A percentile compares a stretch with the other conserved stretches of the same genome.
Evolutionary conservation across 2,329 filamentous ascomycete genomes (phyloP).

Genomic region (Penicillium hesseltinei): DNA sequence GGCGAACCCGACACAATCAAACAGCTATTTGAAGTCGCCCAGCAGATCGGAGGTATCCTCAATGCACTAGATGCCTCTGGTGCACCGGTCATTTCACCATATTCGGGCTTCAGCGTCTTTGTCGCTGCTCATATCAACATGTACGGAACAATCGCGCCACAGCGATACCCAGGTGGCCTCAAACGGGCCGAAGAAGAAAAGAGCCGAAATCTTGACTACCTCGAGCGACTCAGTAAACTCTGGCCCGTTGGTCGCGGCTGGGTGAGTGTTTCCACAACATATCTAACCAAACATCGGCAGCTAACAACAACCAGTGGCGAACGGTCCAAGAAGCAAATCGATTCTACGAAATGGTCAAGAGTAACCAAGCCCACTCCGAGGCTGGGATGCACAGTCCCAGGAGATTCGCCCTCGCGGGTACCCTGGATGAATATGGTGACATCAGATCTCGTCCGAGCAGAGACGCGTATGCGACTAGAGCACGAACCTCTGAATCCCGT

Average conservation of each 20-base stretch:
- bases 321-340: slow-evolving; percentile 37
- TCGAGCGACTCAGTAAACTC: slow-evolving; percentile 32
- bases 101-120: slow-evolving; percentile 40
- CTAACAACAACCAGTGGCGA: slow-evolving; percentile 30
- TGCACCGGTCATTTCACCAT: slow-evolving; percentile 37
- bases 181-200: slow-evolving; percentile 35
- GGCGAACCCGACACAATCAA: slow-evolving; percentile 27
- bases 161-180: slow-evolving; percentile 34
- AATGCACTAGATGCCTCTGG: slow-evolving; percentile 32
- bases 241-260: slow-evolving; percentile 39
- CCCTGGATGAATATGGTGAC: slow-evolving; percentile 39
- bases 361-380: slow-evolving; percentile 22
- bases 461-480: slow-evolving; percentile 15
- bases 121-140: slow-evolving; percentile 41
- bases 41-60: slow-evolving; percentile 33
- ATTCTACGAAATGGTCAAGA: slow-evolving; percentile 36
- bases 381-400: slow-evolving; percentile 27
- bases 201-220: slow-evolving; percentile 31
- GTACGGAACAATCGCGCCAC: slow-evolving; percentile 37
- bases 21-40: slow-evolving; percentile 34
- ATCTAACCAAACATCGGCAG: background rate
- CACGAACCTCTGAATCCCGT: slow-evolving; percentile 14
- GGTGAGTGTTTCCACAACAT: slow-evolving; percentile 19
- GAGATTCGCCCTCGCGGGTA: slow-evolving; percentile 33
- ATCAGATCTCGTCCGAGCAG: slow-evolving; percentile 32